Evolutionary conservation across 768 basidiomycete genomes (phyloP), one percentile per base, ranked within the genome.

Genomic region (Agrocybe praecox): DNA sequence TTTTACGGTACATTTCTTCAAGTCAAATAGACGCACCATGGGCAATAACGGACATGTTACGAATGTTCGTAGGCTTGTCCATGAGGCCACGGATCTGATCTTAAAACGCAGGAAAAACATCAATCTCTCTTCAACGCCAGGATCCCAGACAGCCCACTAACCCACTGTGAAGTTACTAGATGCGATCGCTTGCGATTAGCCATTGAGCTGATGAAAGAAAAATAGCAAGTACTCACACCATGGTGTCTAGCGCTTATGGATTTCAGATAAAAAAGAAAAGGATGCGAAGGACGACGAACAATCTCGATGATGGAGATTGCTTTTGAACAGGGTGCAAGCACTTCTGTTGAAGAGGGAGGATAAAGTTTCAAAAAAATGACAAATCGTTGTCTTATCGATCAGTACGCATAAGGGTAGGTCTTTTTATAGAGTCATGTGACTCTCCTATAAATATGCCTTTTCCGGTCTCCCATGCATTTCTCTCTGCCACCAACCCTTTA

Each of bases 41-140:
- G 67, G 92, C 92, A 70, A 92, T 92, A 69, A 92, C 91, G 85
- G 88, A 90, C 92, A 94, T 94, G 81, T 93, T 93, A 78, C 92
- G 90, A 71, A 95, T 94, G 76, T 94, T 95, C 54, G 92, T 94
- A 66, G 92, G 86, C 72, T 74, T 77, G 84, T 94, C 90, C 93
- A 95, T 95, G 62, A 95, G 88, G 63, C 56, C 78, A 71, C 93
- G 89, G 68, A 95, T 86, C 80, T 95, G 91, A 73, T 92, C 92
- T 94, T 65, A 45, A 50, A 36, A 24, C 26, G 22, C 50, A 48
- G 56, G 12, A 52, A 52, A 54, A 57, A 49, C 26, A 61, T 65
- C 18, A 64, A 59, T 43, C 54, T 57, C 51, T 56, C 45, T 40
- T 17, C 22, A 40, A 1, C 7, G 32, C 29, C 19, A 49, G 18